Evolutionary conservation across 306 rosid genomes (phyloP), one percentile per base, ranked within the genome.

Genomic region (Lupinus albus): DNA sequence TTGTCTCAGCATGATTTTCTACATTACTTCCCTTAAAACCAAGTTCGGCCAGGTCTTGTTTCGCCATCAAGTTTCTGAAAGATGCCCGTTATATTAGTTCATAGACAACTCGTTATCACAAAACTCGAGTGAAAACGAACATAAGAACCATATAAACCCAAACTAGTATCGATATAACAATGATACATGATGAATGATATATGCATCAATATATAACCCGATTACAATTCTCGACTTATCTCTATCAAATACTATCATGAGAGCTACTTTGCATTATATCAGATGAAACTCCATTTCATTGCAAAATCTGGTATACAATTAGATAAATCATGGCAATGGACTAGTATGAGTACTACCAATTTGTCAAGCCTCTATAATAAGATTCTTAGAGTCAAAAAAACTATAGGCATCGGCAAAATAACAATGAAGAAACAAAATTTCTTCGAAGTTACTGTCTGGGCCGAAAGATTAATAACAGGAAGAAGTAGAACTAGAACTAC

Each of bases 31-130:
- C 74, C 76, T 72, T 82, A 67, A 93, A 93, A 73, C 99, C 99
- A 65, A 93, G 97, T 78, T 93, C 97, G 11, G 86, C 70, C 88
- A 93, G 76, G 85, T 90, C 96, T 77, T 93, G 99, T 63, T 90
- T 90, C 33, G 99, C 99, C 99, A 93, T 93, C 83, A 90, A 85
- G 79, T 93, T 93, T 89, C 97, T 93, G 86, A 70, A 61, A 82
- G 44, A 72, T 56, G 68, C 64, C 62, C 73, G 61, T 75, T 8
- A 20, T 57, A 58, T 56, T 25, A 68, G 58, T 62, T 60, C 73
- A 61, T 64, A 45, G 67, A 57, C 49, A 55, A 55, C n/a, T 21
- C 49, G 64, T 58, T 49, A 51, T 8, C 30, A 39, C 59, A 51
- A 14, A 41, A 52, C 32, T 20, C 20, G 8, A 28, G 44, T 68